Conservation (phyloP, 495 filamentous ascomycete genomes). For the Venustampulla echinocandica region DNA sequence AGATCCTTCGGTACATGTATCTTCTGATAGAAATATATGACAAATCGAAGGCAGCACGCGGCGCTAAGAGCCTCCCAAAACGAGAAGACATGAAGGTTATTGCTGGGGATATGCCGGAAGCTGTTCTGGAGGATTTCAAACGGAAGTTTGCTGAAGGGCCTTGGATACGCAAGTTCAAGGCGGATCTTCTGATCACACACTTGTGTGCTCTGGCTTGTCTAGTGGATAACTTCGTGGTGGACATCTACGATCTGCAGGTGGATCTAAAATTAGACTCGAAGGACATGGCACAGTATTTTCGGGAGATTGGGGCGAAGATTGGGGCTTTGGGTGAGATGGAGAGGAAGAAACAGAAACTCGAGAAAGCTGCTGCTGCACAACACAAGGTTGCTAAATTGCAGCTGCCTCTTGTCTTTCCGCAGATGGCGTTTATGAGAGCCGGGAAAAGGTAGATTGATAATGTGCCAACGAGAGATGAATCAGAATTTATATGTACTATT, state of each 20-base stretch:
- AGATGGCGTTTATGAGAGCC: constrained; percentile 22
- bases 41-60: constrained; percentile 27
- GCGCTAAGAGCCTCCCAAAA: constrained; percentile 31
- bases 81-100: constrained; percentile 40
- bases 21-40: constrained; percentile 54
- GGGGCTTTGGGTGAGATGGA: constrained; percentile 40
- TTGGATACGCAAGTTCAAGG: constrained; percentile 51
- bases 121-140: constrained; percentile 58
- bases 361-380: constrained; percentile 50
- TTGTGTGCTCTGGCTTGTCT: constrained; percentile 59
- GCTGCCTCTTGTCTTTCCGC: constrained; percentile 78
- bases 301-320: constrained; percentile 70
- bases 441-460: background rate
- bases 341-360: constrained; percentile 36
- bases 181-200: constrained; percentile 58
- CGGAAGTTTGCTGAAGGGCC: constrained; percentile 59
- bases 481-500: no score
- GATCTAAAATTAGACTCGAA: constrained; percentile 70
- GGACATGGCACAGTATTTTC: constrained; percentile 59
- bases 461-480: no score
- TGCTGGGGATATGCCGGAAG: constrained; percentile 44
- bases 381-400: constrained; percentile 60
- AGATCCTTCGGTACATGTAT: constrained; percentile 57
- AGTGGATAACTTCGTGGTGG: constrained; percentile 69
- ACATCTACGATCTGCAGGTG: constrained; percentile 64